These are phyloP conservation scores for Angophora floribunda DNA, from an alignment of 345 rosid species.

Conservation along the genomic window DNA sequence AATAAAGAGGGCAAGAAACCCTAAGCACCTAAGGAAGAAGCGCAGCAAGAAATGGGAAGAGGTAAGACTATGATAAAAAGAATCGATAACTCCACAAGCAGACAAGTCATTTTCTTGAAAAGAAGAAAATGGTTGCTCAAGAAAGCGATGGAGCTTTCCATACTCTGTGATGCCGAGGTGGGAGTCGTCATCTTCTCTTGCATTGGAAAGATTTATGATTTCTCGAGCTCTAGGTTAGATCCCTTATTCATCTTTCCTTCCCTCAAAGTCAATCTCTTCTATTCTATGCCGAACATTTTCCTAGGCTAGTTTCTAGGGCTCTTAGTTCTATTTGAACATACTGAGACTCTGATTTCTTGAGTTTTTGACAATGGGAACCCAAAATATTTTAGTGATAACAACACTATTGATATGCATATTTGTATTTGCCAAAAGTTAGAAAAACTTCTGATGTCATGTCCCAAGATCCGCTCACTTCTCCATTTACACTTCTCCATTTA, in stretches of 20 bases:
- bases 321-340: no score
- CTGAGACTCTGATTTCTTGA: no score
- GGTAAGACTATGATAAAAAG: background rate
- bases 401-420: no score
- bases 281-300: background rate
- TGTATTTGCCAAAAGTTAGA: no score
- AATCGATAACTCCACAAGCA: background rate
- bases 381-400: no score
- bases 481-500: no score
- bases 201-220: background rate
- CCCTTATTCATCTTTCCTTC: background rate
- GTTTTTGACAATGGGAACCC: no score
- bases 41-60: background rate
- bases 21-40: background rate
- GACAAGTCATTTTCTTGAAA: conserved; percentile 2
- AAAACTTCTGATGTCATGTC: no score
- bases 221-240: background rate
- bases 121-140: conserved; percentile 3
- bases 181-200: background rate
- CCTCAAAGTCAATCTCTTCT: background rate
- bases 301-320: background rate
- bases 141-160: conserved; percentile 4
- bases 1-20: background rate
- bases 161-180: background rate
- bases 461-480: no score